Base-by-base conservation (phyloP, 169 alveolate species). In the Plasmodium vinckei region DNA sequence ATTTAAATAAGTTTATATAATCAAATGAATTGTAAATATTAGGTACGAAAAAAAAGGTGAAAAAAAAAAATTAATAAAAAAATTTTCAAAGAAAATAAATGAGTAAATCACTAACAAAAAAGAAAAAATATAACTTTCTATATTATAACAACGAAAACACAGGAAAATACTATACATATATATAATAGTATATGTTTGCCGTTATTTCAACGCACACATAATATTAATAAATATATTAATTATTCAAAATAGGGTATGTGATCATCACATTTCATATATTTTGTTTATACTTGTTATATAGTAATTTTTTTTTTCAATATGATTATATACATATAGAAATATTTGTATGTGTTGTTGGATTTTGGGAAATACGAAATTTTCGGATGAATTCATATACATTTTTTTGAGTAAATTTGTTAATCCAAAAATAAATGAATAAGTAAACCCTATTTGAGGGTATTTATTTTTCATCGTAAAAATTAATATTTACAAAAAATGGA, bases 401-500 rank as follows among this genome's bases (percentile, higher is more conserved):
- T 54, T 12, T 10, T 15, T 6, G 9, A 6, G 21, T 54, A 54
- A 15, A 54, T 54, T 10, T 5, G 25, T 15, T 54, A n/a, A 4
- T 9, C 9, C 17, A 54, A 10, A 1, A 54, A 54, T 15, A 54
- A 54, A 54, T 9, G 63, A 54, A 54, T n/a, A 54, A 54, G 10
- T 5, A 33, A 33, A 33, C 0, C 42, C 25, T 21, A 33, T 33
- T 33, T 33, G 0, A 33, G 4, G 42, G 3, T 33, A 33, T 33
- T 33, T 64, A 75, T 9, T 67, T 64, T 44, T 75, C 88, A 21
- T 69, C 47, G 51, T 75, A 75, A 27, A 75, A 9, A 57, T 75
- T 75, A 15, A 75, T 75, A 33, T 75, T 75, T 51, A 75, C 88
- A 44, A 57, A 75, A 56, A 75, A 75, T 17, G 88, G 88, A 46